Conservation (phyloP, 2,329 filamentous ascomycete species). For the Gliomastix tumulicola region DNA sequence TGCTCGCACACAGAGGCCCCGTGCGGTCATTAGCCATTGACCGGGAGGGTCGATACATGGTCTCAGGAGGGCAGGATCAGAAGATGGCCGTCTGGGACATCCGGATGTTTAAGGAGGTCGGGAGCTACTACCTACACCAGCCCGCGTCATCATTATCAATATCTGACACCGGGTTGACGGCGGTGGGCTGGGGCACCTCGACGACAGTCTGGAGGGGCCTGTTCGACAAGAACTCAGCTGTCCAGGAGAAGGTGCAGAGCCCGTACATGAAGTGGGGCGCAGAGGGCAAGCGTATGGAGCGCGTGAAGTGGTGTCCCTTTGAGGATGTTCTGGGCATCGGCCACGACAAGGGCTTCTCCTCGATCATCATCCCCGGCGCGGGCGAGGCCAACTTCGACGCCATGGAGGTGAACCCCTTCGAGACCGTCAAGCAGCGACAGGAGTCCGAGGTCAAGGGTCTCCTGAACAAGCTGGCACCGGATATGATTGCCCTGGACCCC, state of each 20-base stretch:
- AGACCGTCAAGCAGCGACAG: constrained; percentile 85
- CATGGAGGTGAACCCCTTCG: constrained; percentile 90
- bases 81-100: constrained; percentile 97
- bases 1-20: constrained; percentile 83
- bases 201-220: constrained; percentile 87
- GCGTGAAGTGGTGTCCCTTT: constrained; percentile 85
- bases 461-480: constrained; percentile 89
- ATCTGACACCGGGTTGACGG: constrained; percentile 80
- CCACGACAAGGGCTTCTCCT: constrained; percentile 82
- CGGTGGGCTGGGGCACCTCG: constrained; percentile 85
- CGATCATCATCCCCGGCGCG: constrained; percentile 85
- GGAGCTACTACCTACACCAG: constrained; percentile 77
- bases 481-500: constrained; percentile 94
- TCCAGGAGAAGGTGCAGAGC: constrained; percentile 73
- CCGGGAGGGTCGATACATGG: constrained; percentile 90
- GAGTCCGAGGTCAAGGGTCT: constrained; percentile 85
- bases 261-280: constrained; percentile 94
- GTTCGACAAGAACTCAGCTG: constrained; percentile 64
- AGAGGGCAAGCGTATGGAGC: constrained; percentile 73
- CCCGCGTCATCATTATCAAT: constrained; percentile 81
- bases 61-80: constrained; percentile 80
- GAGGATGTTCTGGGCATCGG: constrained; percentile 86
- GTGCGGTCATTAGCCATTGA: constrained; percentile 82
- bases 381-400: constrained; percentile 96
- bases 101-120: constrained; percentile 86